Percentiles rank a stretch among this genome's conserved stretches.
These are phyloP conservation scores for Chaetomium fimeti DNA, from an alignment of 495 filamentous ascomycete species.

Conservation along the genomic window DNA sequence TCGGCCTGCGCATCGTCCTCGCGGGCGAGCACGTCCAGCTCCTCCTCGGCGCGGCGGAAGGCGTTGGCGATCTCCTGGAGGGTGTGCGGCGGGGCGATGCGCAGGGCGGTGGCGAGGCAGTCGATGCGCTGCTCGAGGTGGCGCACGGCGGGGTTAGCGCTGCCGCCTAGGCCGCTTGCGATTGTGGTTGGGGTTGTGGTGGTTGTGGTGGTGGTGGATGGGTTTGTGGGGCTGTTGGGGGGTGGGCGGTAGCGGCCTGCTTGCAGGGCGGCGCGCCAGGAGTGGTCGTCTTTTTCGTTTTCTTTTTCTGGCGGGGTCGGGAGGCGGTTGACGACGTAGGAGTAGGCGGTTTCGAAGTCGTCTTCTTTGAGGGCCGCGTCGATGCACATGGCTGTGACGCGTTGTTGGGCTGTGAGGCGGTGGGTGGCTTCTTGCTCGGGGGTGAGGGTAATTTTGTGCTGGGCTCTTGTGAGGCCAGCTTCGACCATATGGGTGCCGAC, in stretches of 20 bases:
- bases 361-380: conserved; percentile 80
- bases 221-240: conserved; percentile 40
- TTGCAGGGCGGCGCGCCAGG: conserved; percentile 89
- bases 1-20: conserved; percentile 72
- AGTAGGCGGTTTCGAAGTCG: conserved; percentile 97
- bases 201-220: not conserved
- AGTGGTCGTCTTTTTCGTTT: conserved; percentile 63
- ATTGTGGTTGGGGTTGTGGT: not conserved
- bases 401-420: conserved; percentile 51
- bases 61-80: conserved; percentile 80
- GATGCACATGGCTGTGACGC: conserved; percentile 85
- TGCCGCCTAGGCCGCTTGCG: conserved; percentile 40
- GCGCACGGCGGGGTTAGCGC: conserved; percentile 56
- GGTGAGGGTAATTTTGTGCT: conserved; percentile 27
- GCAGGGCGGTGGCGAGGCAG: conserved; percentile 78
- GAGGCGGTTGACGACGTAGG: conserved; percentile 76
- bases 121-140: conserved; percentile 84
- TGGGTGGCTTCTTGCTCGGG: conserved; percentile 37
- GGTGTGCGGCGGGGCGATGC: conserved; percentile 72
- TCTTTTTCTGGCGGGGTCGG: conserved; percentile 14
- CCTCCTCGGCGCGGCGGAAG: conserved; percentile 86
- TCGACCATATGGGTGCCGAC: conserved; percentile 74
- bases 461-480: conserved; percentile 60
- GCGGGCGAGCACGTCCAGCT: conserved; percentile 65
- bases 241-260: conserved; percentile 75